A percentile compares a stretch with the other conserved stretches of the same genome.
Conservation (phyloP, 2,329 filamentous ascomycete genomes). For the Cytospora piceicola region DNA sequence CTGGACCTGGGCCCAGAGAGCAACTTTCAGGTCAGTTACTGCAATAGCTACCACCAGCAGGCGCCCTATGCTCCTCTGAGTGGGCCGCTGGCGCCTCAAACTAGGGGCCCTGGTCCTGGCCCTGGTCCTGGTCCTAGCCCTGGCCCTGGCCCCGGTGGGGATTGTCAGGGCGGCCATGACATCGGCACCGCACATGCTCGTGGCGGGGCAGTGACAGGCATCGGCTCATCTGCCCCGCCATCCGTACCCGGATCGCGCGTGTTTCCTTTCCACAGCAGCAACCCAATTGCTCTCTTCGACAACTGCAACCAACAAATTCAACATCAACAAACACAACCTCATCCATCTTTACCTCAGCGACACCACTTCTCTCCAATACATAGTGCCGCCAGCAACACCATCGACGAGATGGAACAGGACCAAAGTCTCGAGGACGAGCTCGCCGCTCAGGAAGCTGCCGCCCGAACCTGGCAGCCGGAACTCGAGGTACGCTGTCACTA, state of each 20-base stretch:
- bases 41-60: slow-evolving; percentile 34
- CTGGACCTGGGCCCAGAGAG: slow-evolving; percentile 27
- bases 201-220: slow-evolving; percentile 24
- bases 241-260: slow-evolving; percentile 4
- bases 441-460: slow-evolving; percentile 63
- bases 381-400: slow-evolving; percentile 27
- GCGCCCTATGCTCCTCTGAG: slow-evolving; percentile 14
- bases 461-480: slow-evolving; percentile 61
- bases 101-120: slow-evolving; percentile 15
- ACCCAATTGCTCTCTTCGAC: slow-evolving; percentile 19
- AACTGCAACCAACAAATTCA: slow-evolving; percentile 30
- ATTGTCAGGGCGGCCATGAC: neutral
- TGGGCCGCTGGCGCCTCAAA: slow-evolving; percentile 16
- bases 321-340: slow-evolving; percentile 28
- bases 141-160: slow-evolving; percentile 9
- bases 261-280: slow-evolving; percentile 24
- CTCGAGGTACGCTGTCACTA: slow-evolving; percentile 49
- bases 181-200: neutral
- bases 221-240: slow-evolving; percentile 18
- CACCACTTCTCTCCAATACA: slow-evolving; percentile 6
- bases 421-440: slow-evolving; percentile 46
- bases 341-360: slow-evolving; percentile 19
- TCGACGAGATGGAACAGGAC: slow-evolving; percentile 44
- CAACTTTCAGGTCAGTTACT: slow-evolving; percentile 22
- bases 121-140: slow-evolving; percentile 8